Percentiles rank a stretch among this genome's conserved stretches.
phyloP scores from a whole-genome alignment of 2,329 filamentous ascomycete species.

The Pleoardoris graminearum region DNA sequence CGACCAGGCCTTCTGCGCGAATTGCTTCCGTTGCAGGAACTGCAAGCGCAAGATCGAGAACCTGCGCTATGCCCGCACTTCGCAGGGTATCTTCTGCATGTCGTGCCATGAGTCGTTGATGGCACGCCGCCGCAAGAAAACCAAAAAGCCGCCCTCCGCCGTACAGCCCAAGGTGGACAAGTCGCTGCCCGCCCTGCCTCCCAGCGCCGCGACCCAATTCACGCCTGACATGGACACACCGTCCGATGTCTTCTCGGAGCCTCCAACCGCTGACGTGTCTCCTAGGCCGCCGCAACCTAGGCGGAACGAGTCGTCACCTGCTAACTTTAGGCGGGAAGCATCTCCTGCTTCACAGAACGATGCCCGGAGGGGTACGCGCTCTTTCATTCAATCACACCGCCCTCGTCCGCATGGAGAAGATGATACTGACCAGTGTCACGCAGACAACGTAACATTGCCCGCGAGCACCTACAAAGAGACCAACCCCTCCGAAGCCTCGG shows the following conservation, averaged over 20 bases:
- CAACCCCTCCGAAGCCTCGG: constrained; percentile 68
- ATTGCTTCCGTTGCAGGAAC: constrained; percentile 95
- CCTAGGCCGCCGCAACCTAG: constrained; percentile 51
- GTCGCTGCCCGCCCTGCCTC: constrained; percentile 86
- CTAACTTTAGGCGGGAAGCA: constrained; percentile 44
- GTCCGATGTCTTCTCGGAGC: constrained; percentile 66
- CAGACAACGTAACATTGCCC: constrained; percentile 70
- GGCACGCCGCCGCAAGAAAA: constrained; percentile 86
- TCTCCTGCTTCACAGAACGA: constrained; percentile 41
- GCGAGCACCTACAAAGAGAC: constrained; percentile 78
- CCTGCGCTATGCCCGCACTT: constrained; percentile 93
- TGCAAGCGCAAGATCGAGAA: constrained; percentile 99
- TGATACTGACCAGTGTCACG: constrained; percentile 17
- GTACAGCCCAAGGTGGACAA: constrained; percentile 76
- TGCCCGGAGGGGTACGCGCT: constrained; percentile 38
- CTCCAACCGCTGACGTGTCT: constrained; percentile 67
- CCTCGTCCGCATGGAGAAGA: background rate
- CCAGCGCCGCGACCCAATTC: constrained; percentile 69
- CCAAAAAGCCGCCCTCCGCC: constrained; percentile 57
- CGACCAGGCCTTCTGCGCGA: constrained; percentile 96
- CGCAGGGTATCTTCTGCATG: constrained; percentile 99
- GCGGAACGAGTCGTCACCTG: constrained; percentile 40
- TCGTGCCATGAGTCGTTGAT: constrained; percentile 96
- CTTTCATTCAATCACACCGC: background rate
- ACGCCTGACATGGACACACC: constrained; percentile 60